Conservation (phyloP, 2,329 filamentous ascomycete genomes). For the Pseudohalonectria lignicola region DNA sequence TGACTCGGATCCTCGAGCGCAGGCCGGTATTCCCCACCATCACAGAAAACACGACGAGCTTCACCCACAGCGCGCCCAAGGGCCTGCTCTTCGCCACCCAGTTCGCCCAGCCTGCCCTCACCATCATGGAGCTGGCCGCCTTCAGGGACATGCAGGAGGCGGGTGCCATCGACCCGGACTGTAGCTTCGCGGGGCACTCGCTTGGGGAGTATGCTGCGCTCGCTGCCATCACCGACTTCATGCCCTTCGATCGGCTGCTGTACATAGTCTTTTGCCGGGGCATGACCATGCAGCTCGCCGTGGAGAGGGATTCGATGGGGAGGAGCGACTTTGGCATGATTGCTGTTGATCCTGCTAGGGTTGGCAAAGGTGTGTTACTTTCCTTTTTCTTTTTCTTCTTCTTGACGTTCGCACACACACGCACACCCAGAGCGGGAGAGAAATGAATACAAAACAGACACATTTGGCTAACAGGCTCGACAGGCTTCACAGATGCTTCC, state of each 20-base stretch:
- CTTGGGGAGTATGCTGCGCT: conserved; percentile 20
- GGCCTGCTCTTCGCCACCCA: conserved; percentile 21
- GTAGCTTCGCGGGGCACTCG: conserved; percentile 18
- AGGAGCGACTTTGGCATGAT: conserved; percentile 16
- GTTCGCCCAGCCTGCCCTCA: conserved; percentile 21
- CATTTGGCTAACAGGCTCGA: no score
- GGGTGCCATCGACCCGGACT: conserved; percentile 11
- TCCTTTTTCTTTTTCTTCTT: no score
- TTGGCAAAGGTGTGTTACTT: no score
- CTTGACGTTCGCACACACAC: no score
- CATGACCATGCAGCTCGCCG: conserved; percentile 19
- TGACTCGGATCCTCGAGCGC: neutral
- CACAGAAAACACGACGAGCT: conserved; percentile 11
- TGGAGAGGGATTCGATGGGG: conserved; percentile 15
- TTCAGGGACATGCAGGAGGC: conserved; percentile 15
- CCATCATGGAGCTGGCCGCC: conserved; percentile 16
- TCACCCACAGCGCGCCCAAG: conserved; percentile 13
- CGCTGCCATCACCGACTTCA: conserved; percentile 13
- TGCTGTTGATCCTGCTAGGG: conserved; percentile 19
- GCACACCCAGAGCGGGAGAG: no score
- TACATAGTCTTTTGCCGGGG: conserved; percentile 19
- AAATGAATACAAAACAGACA: no score
- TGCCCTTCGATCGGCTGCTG: conserved; percentile 15
- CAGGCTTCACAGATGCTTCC: conserved; percentile 12
- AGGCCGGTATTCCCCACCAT: conserved; percentile 3